Base-by-base conservation (phyloP, 2,329 filamentous ascomycete species). In the Diaporthe sp. region DNA sequence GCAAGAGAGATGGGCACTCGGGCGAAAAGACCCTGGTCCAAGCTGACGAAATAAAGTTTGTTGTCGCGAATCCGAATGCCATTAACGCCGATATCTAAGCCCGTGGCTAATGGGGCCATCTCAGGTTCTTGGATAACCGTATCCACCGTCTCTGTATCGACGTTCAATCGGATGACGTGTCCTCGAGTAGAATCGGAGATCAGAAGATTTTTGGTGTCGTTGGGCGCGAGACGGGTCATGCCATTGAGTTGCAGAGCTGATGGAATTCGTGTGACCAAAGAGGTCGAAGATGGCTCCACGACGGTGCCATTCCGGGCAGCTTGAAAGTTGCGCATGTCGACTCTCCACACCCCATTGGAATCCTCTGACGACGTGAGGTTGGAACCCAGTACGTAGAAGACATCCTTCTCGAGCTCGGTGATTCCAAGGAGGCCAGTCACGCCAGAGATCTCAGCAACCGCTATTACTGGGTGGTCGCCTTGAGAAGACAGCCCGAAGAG, bases 1-100 rank as follows among this genome's bases (percentile, higher is more conserved):
- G 22, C 42, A 25, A 25, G 61, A 22, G 61, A 66, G 30, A 66
- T 25, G 30, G 42, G 61, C 0, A 66, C 42, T 15, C 44, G 10
- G 44, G 61, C 27, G 42, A 51, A 66, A 19, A 50, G 27, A 2
- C 61, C 42, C 30, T 66, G 61, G 61, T 66, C 61, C 61, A 66
- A 35, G 61, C 42, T 66, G 27, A 66, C 42, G 22, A 66, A 66
- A n/a, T 66, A 66, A n/a, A 66, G 61, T 66, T 66, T 25, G 19
- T 7, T 17, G 19, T 66, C 61, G 22, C 61, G 30, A 19, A 51
- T n/a, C 42, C 44, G 42, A 19, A 66, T 50, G 2, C 44, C 61
- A 44, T 37, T 66, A 12, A 66, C 44, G 27, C 61, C 61, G 42
- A 66, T 35, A 27, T n/a, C 25, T 27, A 66, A 66, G 42, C 61